phyloP scores from a whole-genome alignment of 495 filamentous ascomycete genomes.

The Lineolata rhizophorae region DNA sequence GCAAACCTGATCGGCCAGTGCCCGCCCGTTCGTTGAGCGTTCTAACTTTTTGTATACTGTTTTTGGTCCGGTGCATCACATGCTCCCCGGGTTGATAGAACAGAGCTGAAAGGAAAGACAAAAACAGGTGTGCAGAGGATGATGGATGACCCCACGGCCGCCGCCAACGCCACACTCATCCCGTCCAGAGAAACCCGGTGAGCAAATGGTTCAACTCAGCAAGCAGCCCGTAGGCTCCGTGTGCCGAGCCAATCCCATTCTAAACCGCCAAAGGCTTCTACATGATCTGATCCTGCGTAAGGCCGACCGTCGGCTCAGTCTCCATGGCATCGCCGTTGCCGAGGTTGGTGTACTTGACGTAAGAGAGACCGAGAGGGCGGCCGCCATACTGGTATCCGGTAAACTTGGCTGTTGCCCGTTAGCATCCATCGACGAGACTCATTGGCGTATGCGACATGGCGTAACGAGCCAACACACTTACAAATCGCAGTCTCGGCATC shows the following conservation, averaged over 20 bases:
- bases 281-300: slow-evolving; percentile 98
- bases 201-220: no score
- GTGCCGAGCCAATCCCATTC: no score
- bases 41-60: no score
- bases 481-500: slow-evolving; percentile 81
- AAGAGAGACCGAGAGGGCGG: slow-evolving; percentile 75
- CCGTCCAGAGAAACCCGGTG: no score
- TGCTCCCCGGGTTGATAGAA: no score
- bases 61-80: no score
- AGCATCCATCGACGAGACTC: no score
- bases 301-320: slow-evolving; percentile 39
- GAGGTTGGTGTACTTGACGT: slow-evolving; percentile 66
- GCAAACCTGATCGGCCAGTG: no score
- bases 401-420: slow-evolving; percentile 89
- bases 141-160: no score
- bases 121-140: not conserved
- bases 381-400: slow-evolving; percentile 94
- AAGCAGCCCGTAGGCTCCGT: no score
- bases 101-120: not conserved
- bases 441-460: slow-evolving; percentile 4
- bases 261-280: slow-evolving; percentile 20
- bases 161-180: no score
- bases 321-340: slow-evolving; percentile 50
- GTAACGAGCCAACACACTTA: slow-evolving; percentile 18
- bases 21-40: no score